Percentiles rank a stretch among this genome's conserved stretches.
phyloP scores from a whole-genome alignment of 2,329 filamentous ascomycete genomes.

The Salinomyces thailandicus region DNA sequence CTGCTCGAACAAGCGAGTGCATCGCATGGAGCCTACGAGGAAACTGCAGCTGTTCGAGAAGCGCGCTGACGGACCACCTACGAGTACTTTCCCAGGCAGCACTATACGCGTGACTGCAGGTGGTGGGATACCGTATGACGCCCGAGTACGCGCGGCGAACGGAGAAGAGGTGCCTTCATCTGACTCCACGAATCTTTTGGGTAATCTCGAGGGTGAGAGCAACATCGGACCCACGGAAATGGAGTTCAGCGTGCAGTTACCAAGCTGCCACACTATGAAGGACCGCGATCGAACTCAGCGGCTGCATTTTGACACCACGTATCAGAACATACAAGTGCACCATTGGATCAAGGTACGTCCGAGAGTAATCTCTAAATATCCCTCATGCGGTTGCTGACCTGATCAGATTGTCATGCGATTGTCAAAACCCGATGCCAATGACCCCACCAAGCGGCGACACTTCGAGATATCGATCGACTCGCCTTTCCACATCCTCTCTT shows the following conservation, averaged over 20 bases:
- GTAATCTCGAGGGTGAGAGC: conserved; percentile 64
- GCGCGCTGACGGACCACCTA: conserved; percentile 64
- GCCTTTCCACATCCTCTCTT: conserved; percentile 85
- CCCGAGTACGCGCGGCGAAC: conserved; percentile 44
- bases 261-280: conserved; percentile 74
- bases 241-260: conserved; percentile 86
- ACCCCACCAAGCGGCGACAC: conserved; percentile 70
- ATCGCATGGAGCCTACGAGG: conserved; percentile 69
- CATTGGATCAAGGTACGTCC: conserved; percentile 83
- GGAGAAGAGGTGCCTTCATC: conserved; percentile 46
- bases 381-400: conserved; percentile 1
- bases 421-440: conserved; percentile 68
- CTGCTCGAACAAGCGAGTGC: conserved; percentile 74
- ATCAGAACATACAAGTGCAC: conserved; percentile 85
- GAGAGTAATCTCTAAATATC: background rate
- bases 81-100: conserved; percentile 62
- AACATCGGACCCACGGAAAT: conserved; percentile 85
- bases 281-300: conserved; percentile 56
- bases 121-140: conserved; percentile 62
- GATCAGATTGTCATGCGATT: conserved; percentile 79
- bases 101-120: conserved; percentile 68
- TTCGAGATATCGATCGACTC: conserved; percentile 97
- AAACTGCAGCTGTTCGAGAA: conserved; percentile 87
- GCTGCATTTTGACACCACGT: conserved; percentile 83
- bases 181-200: conserved; percentile 61